Evolutionary conservation across 2,329 filamentous ascomycete genomes (phyloP).

Genomic region (Pseudodiploospora longispora): DNA sequence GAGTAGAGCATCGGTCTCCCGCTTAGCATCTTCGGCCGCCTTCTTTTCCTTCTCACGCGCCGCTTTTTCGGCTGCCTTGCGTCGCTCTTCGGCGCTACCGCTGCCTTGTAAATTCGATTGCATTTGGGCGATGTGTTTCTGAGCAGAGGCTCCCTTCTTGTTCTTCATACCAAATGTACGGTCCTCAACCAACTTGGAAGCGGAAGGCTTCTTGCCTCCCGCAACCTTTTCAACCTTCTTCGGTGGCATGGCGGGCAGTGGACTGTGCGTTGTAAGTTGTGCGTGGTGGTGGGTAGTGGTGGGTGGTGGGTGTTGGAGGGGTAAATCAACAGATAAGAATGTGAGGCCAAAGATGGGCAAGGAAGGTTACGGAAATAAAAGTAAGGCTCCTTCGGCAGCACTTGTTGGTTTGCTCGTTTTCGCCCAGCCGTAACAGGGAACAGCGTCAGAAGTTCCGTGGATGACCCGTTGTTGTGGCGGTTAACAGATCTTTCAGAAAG

Average conservation of each 20-base stretch:
- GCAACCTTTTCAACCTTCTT: conserved; percentile 51
- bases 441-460: not conserved
- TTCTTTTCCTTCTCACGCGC: conserved; percentile 78
- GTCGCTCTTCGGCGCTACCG: conserved; percentile 82
- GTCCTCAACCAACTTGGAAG: conserved; percentile 69
- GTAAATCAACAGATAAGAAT: conserved; percentile 1
- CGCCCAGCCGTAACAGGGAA: too few species aligned
- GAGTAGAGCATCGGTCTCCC: conserved; percentile 73
- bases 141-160: conserved; percentile 87
- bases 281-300: conserved; percentile 5
- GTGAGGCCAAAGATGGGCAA: too few species aligned
- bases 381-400: too few species aligned
- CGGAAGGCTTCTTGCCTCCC: conserved; percentile 47
- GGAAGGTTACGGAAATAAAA: too few species aligned
- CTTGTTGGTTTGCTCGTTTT: too few species aligned
- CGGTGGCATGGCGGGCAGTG: conserved; percentile 58
- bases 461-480: conserved; percentile 1
- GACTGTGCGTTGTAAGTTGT: conserved; percentile 9
- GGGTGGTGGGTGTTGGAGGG: conserved; percentile 14
- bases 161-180: conserved; percentile 99
- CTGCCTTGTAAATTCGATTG: conserved; percentile 63
- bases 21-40: conserved; percentile 76
- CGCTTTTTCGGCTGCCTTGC: conserved; percentile 59
- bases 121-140: conserved; percentile 85
- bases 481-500: too few species aligned